Percentiles rank a stretch among this genome's conserved stretches.
These are phyloP conservation scores for Eragrostis nindensis DNA, from an alignment of 176 grass and related monocot genomes.

Conservation along the genomic window DNA sequence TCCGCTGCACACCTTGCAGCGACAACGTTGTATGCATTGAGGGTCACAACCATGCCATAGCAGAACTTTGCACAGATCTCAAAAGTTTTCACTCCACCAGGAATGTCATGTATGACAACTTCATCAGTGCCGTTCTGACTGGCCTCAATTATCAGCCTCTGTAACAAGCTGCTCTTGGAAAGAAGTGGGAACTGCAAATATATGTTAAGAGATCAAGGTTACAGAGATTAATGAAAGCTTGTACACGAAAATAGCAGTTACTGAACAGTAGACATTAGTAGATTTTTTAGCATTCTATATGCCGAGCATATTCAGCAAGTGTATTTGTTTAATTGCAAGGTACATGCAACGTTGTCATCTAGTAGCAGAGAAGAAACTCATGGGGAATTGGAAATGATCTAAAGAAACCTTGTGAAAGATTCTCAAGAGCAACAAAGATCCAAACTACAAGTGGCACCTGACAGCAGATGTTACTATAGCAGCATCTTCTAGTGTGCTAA, in stretches of 20 bases:
- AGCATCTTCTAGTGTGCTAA: slow-evolving; percentile 52
- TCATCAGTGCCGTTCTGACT: slow-evolving; percentile 60
- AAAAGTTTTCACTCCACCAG: slow-evolving; percentile 72
- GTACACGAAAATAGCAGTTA: not conserved
- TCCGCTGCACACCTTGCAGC: slow-evolving; percentile 71
- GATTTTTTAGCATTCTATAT: slow-evolving; percentile 30
- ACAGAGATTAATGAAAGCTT: not conserved
- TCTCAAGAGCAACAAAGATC: slow-evolving; percentile 48
- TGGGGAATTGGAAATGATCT: slow-evolving; percentile 34
- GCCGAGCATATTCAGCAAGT: slow-evolving; percentile 13
- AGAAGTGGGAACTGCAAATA: slow-evolving; percentile 82
- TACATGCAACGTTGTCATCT: slow-evolving; percentile 33
- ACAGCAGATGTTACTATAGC: slow-evolving; percentile 44
- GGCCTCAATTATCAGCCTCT: slow-evolving; percentile 63
- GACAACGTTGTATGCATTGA: slow-evolving; percentile 81
- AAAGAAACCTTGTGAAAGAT: slow-evolving; percentile 46
- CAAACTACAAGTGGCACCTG: slow-evolving; percentile 58
- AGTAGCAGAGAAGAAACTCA: slow-evolving; percentile 20
- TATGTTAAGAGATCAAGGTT: not conserved
- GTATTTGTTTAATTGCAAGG: slow-evolving; percentile 8
- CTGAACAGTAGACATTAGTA: not conserved
- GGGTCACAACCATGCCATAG: slow-evolving; percentile 87
- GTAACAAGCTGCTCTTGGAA: slow-evolving; percentile 77
- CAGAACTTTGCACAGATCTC: slow-evolving; percentile 92
- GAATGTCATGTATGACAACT: slow-evolving; percentile 65